These are phyloP conservation scores for Tinospora cordifolia DNA, from an alignment of 164 flowering plant species.

Conservation along the genomic window DNA sequence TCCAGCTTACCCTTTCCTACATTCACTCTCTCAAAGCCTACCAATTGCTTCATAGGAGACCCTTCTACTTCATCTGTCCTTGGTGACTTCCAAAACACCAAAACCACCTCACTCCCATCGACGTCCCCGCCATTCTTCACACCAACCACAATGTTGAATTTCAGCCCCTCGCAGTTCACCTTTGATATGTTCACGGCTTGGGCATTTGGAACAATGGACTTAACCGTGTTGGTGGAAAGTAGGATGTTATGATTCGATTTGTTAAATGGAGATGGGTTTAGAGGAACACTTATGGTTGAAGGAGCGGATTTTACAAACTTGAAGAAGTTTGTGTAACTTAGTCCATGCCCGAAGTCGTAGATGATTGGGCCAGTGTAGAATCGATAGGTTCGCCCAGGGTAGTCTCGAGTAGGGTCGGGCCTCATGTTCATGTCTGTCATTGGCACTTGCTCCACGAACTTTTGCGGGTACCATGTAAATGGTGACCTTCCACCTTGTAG, in stretches of 20 bases:
- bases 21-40: constrained; percentile 49
- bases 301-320: constrained; percentile 30
- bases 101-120: constrained; percentile 43
- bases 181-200: constrained; percentile 25
- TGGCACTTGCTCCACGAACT: constrained; percentile 39
- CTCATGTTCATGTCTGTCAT: constrained; percentile 74
- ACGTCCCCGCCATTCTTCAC: constrained; percentile 42
- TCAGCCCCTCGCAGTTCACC: constrained; percentile 25
- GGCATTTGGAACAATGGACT: not conserved
- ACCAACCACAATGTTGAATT: constrained; percentile 21
- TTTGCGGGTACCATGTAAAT: constrained; percentile 79
- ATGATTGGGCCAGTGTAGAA: constrained; percentile 47
- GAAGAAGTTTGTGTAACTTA: constrained; percentile 53
- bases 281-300: constrained; percentile 20
- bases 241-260: not conserved
- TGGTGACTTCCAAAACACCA: constrained; percentile 48
- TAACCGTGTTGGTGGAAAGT: not conserved
- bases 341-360: constrained; percentile 55
- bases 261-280: not conserved
- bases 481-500: constrained; percentile 72
- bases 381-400: constrained; percentile 65
- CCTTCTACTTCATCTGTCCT: constrained; percentile 23
- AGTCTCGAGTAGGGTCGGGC: constrained; percentile 27
- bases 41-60: constrained; percentile 33
- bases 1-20: constrained; percentile 27